Evolutionary conservation across 768 basidiomycete genomes (phyloP).

Genomic region (Leccinellum luteum): DNA sequence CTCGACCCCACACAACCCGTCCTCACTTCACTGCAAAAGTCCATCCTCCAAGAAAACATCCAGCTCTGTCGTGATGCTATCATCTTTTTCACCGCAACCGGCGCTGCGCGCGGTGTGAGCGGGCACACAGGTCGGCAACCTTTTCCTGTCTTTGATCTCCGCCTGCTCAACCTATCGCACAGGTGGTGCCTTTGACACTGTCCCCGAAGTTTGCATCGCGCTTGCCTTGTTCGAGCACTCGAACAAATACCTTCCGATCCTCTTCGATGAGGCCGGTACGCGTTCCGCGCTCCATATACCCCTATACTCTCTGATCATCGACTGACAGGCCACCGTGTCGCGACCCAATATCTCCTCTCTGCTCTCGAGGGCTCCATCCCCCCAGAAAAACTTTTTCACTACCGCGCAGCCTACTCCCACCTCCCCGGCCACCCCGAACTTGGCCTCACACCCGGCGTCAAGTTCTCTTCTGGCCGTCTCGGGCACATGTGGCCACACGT

Average conservation of each 20-base stretch:
- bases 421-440: slow-evolving; percentile 90
- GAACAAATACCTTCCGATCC: slow-evolving; percentile 61
- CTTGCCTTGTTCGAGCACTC: slow-evolving; percentile 66
- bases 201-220: slow-evolving; percentile 81
- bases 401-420: slow-evolving; percentile 82
- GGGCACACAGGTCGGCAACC: slow-evolving; percentile 67
- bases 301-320: background rate
- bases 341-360: slow-evolving; percentile 83
- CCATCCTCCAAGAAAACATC: slow-evolving; percentile 63
- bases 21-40: slow-evolving; percentile 61
- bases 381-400: slow-evolving; percentile 75
- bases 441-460: slow-evolving; percentile 87
- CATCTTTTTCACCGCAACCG: slow-evolving; percentile 82
- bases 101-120: slow-evolving; percentile 80
- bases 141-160: background rate
- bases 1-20: slow-evolving; percentile 69
- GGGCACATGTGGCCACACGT: slow-evolving; percentile 91
- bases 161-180: slow-evolving; percentile 14
- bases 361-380: slow-evolving; percentile 73
- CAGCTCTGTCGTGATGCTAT: slow-evolving; percentile 82
- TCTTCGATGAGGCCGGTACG: slow-evolving; percentile 82
- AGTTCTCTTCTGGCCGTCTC: slow-evolving; percentile 90
- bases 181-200: slow-evolving; percentile 72
- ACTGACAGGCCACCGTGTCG: slow-evolving; percentile 76
- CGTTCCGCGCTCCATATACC: background rate